phyloP scores from a whole-genome alignment of 768 basidiomycete species.

The Asterophora parasitica region DNA sequence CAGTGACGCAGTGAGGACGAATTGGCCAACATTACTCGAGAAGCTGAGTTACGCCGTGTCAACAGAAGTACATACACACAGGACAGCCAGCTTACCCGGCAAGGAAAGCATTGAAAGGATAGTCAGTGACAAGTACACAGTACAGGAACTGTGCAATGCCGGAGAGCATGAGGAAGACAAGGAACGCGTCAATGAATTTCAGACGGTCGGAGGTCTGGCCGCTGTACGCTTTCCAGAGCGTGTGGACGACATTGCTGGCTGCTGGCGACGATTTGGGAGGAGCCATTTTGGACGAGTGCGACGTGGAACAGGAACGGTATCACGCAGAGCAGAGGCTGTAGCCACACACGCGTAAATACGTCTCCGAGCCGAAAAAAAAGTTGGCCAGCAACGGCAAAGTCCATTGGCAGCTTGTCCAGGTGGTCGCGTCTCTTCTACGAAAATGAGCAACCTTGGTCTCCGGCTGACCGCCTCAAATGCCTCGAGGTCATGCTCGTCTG shows the following conservation, averaged over 20 bases:
- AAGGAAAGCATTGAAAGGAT: slow-evolving; percentile 96
- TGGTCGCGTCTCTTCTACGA: slow-evolving; percentile 5
- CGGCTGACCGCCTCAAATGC: slow-evolving; percentile 24
- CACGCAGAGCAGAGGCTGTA: slow-evolving; percentile 20
- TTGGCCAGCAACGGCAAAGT: slow-evolving; percentile 2
- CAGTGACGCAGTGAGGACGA: slow-evolving; percentile 89
- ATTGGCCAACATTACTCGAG: slow-evolving; percentile 90
- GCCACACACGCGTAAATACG: slow-evolving; percentile 27
- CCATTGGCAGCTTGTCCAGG: neutral
- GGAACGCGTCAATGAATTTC: slow-evolving; percentile 91
- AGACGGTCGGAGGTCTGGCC: slow-evolving; percentile 76
- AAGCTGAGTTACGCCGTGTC: slow-evolving; percentile 53
- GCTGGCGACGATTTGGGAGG: slow-evolving; percentile 32
- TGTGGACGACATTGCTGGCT: slow-evolving; percentile 38
- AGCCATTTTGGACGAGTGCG: slow-evolving; percentile 26
- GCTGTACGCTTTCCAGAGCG: slow-evolving; percentile 75
- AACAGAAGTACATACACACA: neutral
- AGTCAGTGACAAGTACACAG: slow-evolving; percentile 87
- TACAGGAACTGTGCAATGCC: slow-evolving; percentile 90
- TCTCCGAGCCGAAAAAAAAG: slow-evolving; percentile 9
- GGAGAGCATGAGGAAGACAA: slow-evolving; percentile 86
- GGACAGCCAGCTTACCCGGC: slow-evolving; percentile 64
- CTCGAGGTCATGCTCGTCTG: slow-evolving; percentile 14
- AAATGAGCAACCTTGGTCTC: slow-evolving; percentile 26
- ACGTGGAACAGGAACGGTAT: slow-evolving; percentile 30